phyloP scores from a whole-genome alignment of 495 filamentous ascomycete species.

The Sporormia fimetaria region DNA sequence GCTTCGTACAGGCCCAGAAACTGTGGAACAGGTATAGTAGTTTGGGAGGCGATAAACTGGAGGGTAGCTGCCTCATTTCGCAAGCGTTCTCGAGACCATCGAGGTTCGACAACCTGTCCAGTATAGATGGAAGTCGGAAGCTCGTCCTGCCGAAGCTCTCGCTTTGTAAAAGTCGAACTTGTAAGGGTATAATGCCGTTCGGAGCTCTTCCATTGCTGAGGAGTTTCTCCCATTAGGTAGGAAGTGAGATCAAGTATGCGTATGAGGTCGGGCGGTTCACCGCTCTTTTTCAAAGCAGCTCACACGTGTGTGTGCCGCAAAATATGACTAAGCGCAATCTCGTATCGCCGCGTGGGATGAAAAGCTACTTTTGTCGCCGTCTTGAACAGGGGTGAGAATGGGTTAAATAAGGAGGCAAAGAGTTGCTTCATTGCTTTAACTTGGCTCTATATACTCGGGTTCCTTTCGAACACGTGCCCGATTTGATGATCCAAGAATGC shows the following conservation, averaged over 20 bases:
- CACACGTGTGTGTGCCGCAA: too few species aligned
- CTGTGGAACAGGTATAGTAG: constrained; percentile 1
- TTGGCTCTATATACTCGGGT: too few species aligned
- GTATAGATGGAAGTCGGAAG: constrained; percentile 1
- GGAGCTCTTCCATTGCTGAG: constrained; percentile 2
- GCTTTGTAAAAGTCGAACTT: constrained; percentile 5
- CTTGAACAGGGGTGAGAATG: too few species aligned
- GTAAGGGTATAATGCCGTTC: constrained; percentile 6
- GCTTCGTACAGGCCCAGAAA: background rate
- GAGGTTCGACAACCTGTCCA: background rate
- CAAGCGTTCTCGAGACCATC: constrained; percentile 3
- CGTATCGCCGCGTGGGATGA: too few species aligned
- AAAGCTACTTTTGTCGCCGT: too few species aligned
- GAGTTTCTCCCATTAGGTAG: background rate
- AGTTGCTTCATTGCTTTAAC: too few species aligned
- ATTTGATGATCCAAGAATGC: too few species aligned
- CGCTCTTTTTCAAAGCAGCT: too few species aligned
- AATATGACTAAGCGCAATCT: too few species aligned
- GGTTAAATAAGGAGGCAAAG: too few species aligned
- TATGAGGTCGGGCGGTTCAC: background rate
- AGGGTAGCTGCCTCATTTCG: constrained; percentile 8
- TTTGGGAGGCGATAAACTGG: constrained; percentile 1
- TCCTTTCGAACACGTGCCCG: too few species aligned
- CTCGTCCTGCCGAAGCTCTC: constrained; percentile 3
- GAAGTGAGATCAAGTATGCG: background rate